phyloP scores from a whole-genome alignment of 257 asterid genomes.

The Lycium barbarum region DNA sequence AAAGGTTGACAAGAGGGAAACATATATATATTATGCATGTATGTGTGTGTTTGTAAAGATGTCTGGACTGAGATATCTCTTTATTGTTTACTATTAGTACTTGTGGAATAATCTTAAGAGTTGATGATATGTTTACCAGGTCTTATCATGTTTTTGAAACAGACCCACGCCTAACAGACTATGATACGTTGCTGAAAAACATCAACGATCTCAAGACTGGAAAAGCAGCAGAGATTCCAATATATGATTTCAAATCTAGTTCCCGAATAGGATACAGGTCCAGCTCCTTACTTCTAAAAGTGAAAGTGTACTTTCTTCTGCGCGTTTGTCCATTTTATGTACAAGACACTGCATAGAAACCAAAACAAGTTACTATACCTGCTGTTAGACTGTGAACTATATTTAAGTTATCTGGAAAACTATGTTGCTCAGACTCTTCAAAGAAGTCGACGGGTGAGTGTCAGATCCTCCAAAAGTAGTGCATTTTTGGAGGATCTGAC shows the following conservation, averaged over 20 bases:
- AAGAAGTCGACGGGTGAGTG: too few species aligned
- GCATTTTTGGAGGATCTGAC: too few species aligned
- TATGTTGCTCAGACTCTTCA: too few species aligned
- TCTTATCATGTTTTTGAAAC: constrained; percentile 38
- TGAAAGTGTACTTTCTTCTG: not conserved
- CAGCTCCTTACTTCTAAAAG: not conserved
- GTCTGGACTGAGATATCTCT: not conserved
- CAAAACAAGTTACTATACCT: constrained; percentile 23
- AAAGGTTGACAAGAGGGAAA: not conserved
- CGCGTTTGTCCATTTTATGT: not conserved
- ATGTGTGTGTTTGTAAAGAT: not conserved
- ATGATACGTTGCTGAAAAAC: constrained; percentile 86
- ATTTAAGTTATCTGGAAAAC: not conserved
- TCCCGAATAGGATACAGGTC: constrained; percentile 97
- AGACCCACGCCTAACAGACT: constrained; percentile 99
- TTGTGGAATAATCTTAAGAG: constrained; percentile 13
- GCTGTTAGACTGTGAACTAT: not conserved
- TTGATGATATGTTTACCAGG: constrained; percentile 27
- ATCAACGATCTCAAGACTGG: constrained; percentile 85
- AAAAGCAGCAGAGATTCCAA: constrained; percentile 74
- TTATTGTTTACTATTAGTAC: not conserved
- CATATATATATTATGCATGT: not conserved
- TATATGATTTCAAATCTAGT: constrained; percentile 97
- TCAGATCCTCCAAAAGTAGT: too few species aligned
- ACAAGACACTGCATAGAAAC: not conserved